Evolutionary conservation across 805 yeast genomes (phyloP).

Genomic region (Hanseniaspora clermontiae): DNA sequence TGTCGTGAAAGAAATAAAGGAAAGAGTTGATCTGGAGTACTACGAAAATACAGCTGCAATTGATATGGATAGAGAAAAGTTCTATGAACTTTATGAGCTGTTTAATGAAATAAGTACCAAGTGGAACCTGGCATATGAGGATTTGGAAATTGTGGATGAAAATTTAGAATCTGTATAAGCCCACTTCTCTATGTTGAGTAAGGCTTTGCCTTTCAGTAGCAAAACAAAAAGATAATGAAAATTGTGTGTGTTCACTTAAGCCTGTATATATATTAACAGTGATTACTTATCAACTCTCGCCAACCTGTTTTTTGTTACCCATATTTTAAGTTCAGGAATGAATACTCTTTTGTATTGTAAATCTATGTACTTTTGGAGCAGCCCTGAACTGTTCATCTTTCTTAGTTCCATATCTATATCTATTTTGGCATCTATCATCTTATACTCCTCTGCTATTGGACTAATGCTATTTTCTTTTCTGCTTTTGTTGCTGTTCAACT

Average conservation of each 20-base stretch:
- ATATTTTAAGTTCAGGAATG: not conserved
- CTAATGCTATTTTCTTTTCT: not conserved
- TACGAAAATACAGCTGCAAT: not conserved
- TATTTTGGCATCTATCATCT: not conserved
- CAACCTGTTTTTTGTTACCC: slow-evolving; percentile 5
- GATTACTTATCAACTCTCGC: not conserved
- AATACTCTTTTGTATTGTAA: not conserved
- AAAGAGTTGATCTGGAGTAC: not conserved
- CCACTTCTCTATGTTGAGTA: not conserved
- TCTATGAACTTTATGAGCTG: not conserved
- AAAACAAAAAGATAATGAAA: too few relatives aligned
- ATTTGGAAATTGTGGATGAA: not conserved
- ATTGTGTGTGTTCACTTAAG: too few relatives aligned
- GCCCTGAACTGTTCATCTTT: not conserved
- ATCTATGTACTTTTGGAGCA: not conserved
- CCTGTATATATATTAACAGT: not conserved
- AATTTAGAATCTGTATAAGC: not conserved
- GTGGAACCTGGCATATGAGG: not conserved
- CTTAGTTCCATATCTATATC: not conserved
- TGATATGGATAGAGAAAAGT: not conserved
- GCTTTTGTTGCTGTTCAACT: not conserved
- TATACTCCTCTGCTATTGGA: not conserved
- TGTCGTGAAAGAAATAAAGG: not conserved
- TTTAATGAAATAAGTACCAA: not conserved
- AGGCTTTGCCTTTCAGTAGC: not conserved